These are phyloP conservation scores for Kingdonia uniflora DNA, from an alignment of 164 flowering plant genomes.

Conservation along the genomic window DNA sequence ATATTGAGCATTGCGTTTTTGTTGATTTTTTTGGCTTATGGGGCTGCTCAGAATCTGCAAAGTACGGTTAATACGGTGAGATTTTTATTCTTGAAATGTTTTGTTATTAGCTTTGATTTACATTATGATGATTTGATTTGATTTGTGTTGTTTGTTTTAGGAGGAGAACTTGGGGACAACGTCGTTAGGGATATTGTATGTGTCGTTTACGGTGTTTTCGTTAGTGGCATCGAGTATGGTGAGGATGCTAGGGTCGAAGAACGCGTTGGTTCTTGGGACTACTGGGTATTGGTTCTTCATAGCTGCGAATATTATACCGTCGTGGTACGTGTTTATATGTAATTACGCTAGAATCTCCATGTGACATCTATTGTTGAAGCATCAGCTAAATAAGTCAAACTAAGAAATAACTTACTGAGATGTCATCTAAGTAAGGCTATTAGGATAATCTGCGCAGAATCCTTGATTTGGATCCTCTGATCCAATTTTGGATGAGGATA, in stretches of 20 bases:
- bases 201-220: conserved; percentile 74
- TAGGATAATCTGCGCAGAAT: too few species aligned
- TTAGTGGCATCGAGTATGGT: conserved; percentile 73
- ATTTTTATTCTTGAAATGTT: conserved; percentile 1
- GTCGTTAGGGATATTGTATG: conserved; percentile 77
- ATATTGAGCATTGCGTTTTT: conserved; percentile 69
- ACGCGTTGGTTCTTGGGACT: conserved; percentile 69
- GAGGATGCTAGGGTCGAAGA: conserved; percentile 62
- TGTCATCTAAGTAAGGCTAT: too few species aligned
- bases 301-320: conserved; percentile 80
- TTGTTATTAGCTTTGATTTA: too few species aligned
- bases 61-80: conserved; percentile 71
- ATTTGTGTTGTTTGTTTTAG: conserved; percentile 1
- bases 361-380: too few species aligned
- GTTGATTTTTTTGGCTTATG: conserved; percentile 74
- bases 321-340: conserved; percentile 45
- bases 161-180: conserved; percentile 64
- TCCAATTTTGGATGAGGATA: too few species aligned
- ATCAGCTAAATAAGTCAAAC: too few species aligned
- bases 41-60: conserved; percentile 89
- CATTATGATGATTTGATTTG: too few species aligned
- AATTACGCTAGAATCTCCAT: too few species aligned
- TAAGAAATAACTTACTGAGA: too few species aligned
- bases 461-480: too few species aligned
- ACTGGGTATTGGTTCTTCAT: conserved; percentile 90